A percentile compares a stretch with the other conserved stretches of the same genome.
phyloP scores from a whole-genome alignment of 768 basidiomycete species.

The Mrakia frigida region DNA sequence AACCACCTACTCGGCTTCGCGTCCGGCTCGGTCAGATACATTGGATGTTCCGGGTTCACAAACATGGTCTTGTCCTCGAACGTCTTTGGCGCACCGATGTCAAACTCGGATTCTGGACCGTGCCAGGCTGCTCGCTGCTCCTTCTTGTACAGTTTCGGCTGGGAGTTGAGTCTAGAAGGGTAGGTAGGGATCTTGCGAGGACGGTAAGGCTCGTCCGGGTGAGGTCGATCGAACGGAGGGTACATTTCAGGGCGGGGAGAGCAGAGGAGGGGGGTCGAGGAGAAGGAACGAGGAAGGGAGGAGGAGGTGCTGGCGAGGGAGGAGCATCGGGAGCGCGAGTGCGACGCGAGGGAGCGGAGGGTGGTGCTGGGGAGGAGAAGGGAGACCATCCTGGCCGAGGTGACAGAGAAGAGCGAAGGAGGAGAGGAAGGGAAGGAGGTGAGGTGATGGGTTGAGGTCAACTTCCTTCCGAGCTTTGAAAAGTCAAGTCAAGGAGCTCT shows the following conservation, averaged over 20 bases:
- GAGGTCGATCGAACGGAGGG: neutral
- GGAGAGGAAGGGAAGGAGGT: neutral
- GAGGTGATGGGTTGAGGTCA: neutral
- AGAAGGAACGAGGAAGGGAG: neutral
- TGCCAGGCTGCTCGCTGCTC: constrained; percentile 3
- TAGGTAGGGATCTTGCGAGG: neutral
- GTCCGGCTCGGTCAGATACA: neutral
- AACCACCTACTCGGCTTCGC: neutral
- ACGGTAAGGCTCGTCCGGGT: neutral
- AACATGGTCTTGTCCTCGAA: neutral
- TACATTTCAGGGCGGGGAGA: neutral
- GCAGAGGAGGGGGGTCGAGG: too few species aligned
- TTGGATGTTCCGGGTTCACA: constrained; percentile 3
- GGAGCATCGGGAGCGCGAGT: neutral
- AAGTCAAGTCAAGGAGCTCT: neutral
- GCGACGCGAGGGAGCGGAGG: neutral
- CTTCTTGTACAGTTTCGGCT: neutral
- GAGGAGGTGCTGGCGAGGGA: neutral
- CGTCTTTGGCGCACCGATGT: too few species aligned
- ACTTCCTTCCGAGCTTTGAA: neutral
- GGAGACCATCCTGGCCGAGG: neutral
- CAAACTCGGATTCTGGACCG: neutral
- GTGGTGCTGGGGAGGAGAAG: neutral
- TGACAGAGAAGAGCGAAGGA: neutral
- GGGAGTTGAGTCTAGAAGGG: constrained; percentile 11